phyloP scores from a whole-genome alignment of 2,329 filamentous ascomycete genomes.

The Neofusicoccum parvum region DNA sequence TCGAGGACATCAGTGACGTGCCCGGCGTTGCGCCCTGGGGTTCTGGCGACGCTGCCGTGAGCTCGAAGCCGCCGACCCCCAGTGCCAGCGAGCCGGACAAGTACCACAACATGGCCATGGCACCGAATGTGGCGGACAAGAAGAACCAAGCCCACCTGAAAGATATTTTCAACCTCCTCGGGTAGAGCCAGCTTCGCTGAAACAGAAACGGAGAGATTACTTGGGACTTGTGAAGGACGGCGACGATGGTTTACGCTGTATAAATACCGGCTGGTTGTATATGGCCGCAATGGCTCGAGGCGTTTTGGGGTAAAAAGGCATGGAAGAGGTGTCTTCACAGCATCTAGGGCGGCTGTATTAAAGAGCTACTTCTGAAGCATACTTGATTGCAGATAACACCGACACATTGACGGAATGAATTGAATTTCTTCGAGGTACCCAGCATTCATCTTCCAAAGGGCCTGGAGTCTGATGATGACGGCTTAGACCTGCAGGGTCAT shows the following conservation, averaged over 20 bases:
- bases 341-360: background rate
- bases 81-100: too few relatives aligned
- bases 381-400: too few relatives aligned
- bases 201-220: background rate
- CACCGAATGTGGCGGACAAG: too few relatives aligned
- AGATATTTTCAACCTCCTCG: background rate
- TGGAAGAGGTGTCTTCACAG: background rate
- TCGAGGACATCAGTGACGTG: constrained; percentile 63
- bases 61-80: background rate
- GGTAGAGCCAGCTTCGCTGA: too few relatives aligned
- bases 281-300: constrained; percentile 7
- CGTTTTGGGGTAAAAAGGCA: constrained; percentile 8
- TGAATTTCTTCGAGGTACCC: too few relatives aligned
- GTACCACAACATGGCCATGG: background rate
- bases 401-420: too few relatives aligned
- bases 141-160: background rate
- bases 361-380: too few relatives aligned
- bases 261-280: constrained; percentile 9
- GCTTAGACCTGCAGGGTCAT: constrained; percentile 32
- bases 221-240: background rate
- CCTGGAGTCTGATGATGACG: background rate
- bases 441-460: too few relatives aligned
- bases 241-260: background rate
- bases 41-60: background rate
- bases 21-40: constrained; percentile 39